Evolutionary conservation across 768 basidiomycete species (phyloP), one percentile per base, ranked within the genome.

Genomic region (Tylopilus sp.): DNA sequence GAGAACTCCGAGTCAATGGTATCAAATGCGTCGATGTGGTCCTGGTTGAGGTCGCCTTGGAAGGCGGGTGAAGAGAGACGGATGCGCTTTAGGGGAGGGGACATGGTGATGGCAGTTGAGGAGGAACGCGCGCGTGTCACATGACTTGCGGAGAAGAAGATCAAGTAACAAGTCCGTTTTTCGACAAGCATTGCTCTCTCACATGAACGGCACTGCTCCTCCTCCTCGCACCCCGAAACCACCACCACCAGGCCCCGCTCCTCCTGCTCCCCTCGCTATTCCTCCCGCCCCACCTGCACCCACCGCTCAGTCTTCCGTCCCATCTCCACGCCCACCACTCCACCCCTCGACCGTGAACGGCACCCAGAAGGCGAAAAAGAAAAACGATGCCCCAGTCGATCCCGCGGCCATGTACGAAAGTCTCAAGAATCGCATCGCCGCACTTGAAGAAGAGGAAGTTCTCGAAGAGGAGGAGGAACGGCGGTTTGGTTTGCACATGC

Each of bases 361-460:
- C n/a, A 41, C 52, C 3, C 69, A 65, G 60, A 85, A 86, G 72
- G 74, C 77, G 42, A 91, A 89, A 82, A 87, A 85, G 69, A 78
- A 74, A 58, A 86, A 85, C 55, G 71, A 75, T 50, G 66, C 75
- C 7, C 85, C 83, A 20, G 79, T 88, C 48, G 91, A 94, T 73
- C 89, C 90, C 48, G 86, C 83, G 2, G 79, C 82, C 38, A 88
- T 93, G 87, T 91, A 91, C 67, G 91, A 92, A 69, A 88, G 83
- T 48, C 75, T 94, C 62, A 91, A 87, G 80, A 92, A 77, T 68
- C 79, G 90, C 67, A 94, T 94, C 70, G 89, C 91, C 6, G 90
- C 88, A 39, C 73, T 94, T 57, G 91, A 94, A 65, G 91, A 92
- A 68, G 91, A 91, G 64, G 87, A 89, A 62, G 86, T 86, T 7